Percentiles rank a stretch among this genome's conserved stretches.
phyloP scores from a whole-genome alignment of 1,139 yeast species.

The Lizanozyma gosingica region DNA sequence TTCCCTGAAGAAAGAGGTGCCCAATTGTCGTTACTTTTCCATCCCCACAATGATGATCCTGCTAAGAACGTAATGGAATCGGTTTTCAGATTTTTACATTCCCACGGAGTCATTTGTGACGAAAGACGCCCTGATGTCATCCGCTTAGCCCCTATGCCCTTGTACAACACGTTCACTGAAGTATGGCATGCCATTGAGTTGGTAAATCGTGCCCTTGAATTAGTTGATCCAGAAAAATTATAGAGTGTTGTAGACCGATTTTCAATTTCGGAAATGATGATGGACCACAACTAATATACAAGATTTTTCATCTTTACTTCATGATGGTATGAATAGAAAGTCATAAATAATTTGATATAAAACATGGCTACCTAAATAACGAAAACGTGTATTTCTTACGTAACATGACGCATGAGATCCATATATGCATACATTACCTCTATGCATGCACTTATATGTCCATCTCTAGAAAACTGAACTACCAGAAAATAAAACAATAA shows the following conservation, averaged over 20 bases:
- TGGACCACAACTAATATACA: no score
- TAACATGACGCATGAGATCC: no score
- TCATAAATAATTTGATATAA: no score
- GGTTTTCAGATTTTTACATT: slow-evolving; percentile 42
- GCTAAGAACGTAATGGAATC: slow-evolving; percentile 50
- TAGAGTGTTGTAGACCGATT: not conserved
- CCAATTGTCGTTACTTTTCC: slow-evolving; percentile 68
- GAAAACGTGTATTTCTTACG: no score
- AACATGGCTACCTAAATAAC: no score
- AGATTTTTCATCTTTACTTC: no score
- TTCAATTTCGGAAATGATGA: no score
- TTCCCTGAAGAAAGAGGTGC: slow-evolving; percentile 59
- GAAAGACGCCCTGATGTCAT: slow-evolving; percentile 87
- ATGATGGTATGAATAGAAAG: no score
- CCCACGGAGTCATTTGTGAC: slow-evolving; percentile 68
- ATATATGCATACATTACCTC: no score
- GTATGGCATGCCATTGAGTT: slow-evolving; percentile 38
- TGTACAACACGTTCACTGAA: slow-evolving; percentile 71
- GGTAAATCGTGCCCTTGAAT: slow-evolving; percentile 32
- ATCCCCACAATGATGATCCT: slow-evolving; percentile 35
- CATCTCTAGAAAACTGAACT: no score
- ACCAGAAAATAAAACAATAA: no score
- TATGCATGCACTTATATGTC: no score
- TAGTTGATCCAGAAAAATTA: slow-evolving; percentile 4
- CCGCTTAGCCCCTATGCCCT: slow-evolving; percentile 74